Base-by-base conservation (phyloP, 2,329 filamentous ascomycete genomes). In the Lachnellula subtilissima region DNA sequence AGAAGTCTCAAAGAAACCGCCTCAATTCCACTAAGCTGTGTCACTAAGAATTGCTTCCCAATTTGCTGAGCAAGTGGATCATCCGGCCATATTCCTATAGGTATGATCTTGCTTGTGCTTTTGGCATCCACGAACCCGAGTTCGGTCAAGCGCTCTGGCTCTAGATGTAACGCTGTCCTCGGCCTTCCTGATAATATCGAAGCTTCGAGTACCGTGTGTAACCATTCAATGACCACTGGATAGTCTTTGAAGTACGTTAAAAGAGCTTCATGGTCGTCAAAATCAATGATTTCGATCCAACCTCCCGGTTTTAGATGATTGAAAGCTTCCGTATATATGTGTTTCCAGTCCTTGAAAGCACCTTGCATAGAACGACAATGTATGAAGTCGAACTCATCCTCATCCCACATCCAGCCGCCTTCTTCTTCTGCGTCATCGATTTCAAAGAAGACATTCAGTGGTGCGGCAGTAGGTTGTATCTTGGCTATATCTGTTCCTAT, bases 391-490 rank as follows among this genome's bases (percentile, higher is more conserved):
- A 85, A 84, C 51, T 75, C 73, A 54, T 75, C 63, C 77, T 61
- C 76, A 65, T 64, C 82, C 77, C 72, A 82, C 67, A 72, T 80
- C 74, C 74, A 77, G 1, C 73, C 67, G 17, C 70, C 72, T 76
- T 69, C 64, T 51, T 68, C 64, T 51, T 70, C 68, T 1, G 68
- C 81, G 64, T 88, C 84, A 64, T 88, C 85, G 48, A 88, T 79
- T 50, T 85, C 76, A 64, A 88, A 88, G 57, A 79, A 77, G 57
- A 84, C 81, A 62, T 88, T 88, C 17, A 75, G 72, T 0, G 83
- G 83, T 2, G 84, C 78, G 65, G 77, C 77, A n/a, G 72, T 74
- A 2, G 80, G 79, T 65, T 85, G 82, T 43, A 84, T 82, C 9
- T 80, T 79, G 2, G 79, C 82, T 3, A 85, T 76, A 61, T 85